Evolutionary conservation across 1,139 yeast genomes (phyloP), one percentile per base, ranked within the genome.

Genomic region (Suhomyces guaymorum): DNA sequence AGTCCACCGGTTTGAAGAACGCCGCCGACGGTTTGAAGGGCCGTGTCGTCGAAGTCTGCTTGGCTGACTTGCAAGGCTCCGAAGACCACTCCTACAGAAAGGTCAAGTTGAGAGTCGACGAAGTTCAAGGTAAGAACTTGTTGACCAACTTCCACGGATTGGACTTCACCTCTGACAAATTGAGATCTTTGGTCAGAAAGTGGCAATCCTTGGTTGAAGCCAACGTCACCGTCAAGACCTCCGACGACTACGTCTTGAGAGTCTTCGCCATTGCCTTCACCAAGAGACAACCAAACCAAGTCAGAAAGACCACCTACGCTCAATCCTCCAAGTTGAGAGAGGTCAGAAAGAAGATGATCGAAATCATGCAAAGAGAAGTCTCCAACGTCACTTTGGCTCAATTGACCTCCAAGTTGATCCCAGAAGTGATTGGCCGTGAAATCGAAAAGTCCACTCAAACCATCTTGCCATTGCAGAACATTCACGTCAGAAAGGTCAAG

Each of bases 181-280:
- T 70, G 50, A 68, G 75, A 66, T 70, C 75, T 30, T 67, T 70
- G 57, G 76, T 70, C 38, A 68, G 75, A 66, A 70, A 70, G 55
- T 70, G 76, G 76, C 76, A 70, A 65, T 70, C 75, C 36, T 66
- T 70, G 57, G 75, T 70, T 44, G 75, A 70, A 58, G 75, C 75
- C 52, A 70, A 69, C 48, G 75, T 69, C 44, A 70, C 75, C 46
- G 75, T 70, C 49, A 70, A 70, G 62, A 70, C 75, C 47, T 53
- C 75, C 42, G 75, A 70, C 54, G 75, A 70, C 54, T 67, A 70
- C 62, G 68, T 69, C 45, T 63, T 70, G 56, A 66, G 75, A 61
- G 63, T 70, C 43, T 70, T 70, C 49, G 74, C 75, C 49, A 70
- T 70, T 63, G 75, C 75, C 45, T 69, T 70, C 70, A 70, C 75